These are phyloP conservation scores for Rhodotorula graminis DNA, from an alignment of 768 basidiomycete genomes.

Conservation along the genomic window DNA sequence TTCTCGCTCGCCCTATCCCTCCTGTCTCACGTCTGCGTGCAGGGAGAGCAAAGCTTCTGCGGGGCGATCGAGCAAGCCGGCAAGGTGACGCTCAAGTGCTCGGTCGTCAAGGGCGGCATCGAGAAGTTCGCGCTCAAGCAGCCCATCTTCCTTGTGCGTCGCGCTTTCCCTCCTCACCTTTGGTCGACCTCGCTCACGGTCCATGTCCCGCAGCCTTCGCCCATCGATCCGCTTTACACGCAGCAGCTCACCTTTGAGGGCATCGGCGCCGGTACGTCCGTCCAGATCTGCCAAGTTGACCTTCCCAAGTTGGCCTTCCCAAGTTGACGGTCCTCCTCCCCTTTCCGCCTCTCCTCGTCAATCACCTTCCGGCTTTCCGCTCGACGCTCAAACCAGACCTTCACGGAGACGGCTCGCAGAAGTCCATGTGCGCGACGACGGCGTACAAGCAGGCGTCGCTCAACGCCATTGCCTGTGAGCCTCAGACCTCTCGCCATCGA, in stretches of 20 bases:
- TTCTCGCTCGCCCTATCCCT: neutral
- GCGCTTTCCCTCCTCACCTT: neutral
- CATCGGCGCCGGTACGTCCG: constrained; percentile 55
- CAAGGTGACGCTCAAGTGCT: constrained; percentile 65
- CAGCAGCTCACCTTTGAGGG: constrained; percentile 74
- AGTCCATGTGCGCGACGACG: constrained; percentile 68
- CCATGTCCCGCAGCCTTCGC: constrained; percentile 56
- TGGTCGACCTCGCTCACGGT: neutral
- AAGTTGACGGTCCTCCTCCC: neutral
- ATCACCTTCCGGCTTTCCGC: neutral
- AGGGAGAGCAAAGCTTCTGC: neutral
- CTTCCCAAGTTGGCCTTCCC: no score
- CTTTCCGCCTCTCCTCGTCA: no score
- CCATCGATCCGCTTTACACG: constrained; percentile 68
- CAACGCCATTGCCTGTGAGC: constrained; percentile 60
- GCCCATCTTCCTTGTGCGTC: constrained; percentile 65
- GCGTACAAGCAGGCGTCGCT: constrained; percentile 76
- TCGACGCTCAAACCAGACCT: neutral
- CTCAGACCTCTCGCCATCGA: neutral
- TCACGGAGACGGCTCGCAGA: constrained; percentile 64
- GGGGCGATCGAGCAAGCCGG: constrained; percentile 66
- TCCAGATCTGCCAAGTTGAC: no score
- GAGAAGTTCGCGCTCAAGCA: constrained; percentile 69
- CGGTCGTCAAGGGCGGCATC: constrained; percentile 68
- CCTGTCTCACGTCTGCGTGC: neutral